These are phyloP conservation scores for Aspergillus avenaceus DNA, from an alignment of 495 filamentous ascomycete species.

Conservation along the genomic window DNA sequence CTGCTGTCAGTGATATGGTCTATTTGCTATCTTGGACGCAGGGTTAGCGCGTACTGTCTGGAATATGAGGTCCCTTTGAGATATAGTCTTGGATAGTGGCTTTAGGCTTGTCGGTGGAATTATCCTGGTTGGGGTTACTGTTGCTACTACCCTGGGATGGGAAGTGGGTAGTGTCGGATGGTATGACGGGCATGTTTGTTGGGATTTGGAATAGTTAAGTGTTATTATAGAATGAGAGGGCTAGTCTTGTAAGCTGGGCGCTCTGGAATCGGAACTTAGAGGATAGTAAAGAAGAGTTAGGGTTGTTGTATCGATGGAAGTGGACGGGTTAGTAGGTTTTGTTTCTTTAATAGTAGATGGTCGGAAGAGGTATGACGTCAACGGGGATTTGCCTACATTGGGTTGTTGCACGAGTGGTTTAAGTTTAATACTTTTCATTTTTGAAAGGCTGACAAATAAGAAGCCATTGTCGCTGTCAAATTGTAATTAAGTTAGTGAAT, in stretches of 20 bases:
- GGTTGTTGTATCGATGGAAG: too few relatives aligned
- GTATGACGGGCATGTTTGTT: slow-evolving; percentile 33
- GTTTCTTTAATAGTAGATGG: not conserved
- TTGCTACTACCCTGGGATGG: slow-evolving; percentile 18
- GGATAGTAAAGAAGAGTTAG: too few relatives aligned
- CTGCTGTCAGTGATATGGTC: not conserved
- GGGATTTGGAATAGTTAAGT: not conserved
- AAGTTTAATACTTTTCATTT: too few relatives aligned
- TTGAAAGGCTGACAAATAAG: too few relatives aligned
- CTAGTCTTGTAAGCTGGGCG: too few relatives aligned
- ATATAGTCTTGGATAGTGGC: slow-evolving; percentile 31
- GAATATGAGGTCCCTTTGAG: slow-evolving; percentile 45
- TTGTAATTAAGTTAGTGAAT: too few relatives aligned
- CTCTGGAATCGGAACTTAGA: too few relatives aligned
- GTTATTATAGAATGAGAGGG: too few relatives aligned
- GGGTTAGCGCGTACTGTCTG: slow-evolving; percentile 30
- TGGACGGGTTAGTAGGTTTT: too few relatives aligned
- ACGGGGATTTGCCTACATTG: not conserved
- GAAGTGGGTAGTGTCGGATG: slow-evolving; percentile 23
- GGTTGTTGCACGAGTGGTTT: too few relatives aligned
- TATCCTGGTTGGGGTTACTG: slow-evolving; percentile 17
- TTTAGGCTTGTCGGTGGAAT: slow-evolving; percentile 29
- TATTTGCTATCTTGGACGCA: not conserved
- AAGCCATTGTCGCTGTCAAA: too few relatives aligned
- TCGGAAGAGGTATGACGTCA: slow-evolving; percentile 2